phyloP scores from a whole-genome alignment of 352 stramenopile species.

The Pythium myriotylum region DNA sequence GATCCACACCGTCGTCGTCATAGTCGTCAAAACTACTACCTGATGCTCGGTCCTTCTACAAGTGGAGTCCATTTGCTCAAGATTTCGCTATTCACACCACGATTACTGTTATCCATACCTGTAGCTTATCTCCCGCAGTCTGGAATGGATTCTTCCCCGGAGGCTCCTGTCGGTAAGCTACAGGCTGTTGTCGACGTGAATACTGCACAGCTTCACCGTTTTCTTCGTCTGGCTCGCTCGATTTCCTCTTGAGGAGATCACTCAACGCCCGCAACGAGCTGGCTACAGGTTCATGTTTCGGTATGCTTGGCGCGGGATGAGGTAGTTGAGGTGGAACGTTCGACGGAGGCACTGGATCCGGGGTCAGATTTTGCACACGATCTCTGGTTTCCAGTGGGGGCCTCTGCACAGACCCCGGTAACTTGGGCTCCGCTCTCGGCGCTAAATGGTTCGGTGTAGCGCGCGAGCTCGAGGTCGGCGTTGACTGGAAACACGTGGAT shows the following conservation, averaged over 20 bases:
- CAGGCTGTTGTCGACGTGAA: constrained; percentile 5
- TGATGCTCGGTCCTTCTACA: constrained; percentile 23
- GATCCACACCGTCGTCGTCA: constrained; percentile 32
- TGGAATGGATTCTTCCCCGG: constrained; percentile 59
- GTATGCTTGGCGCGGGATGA: background rate
- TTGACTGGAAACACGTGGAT: background rate
- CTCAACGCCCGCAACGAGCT: constrained; percentile 20
- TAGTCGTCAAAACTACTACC: constrained; percentile 38
- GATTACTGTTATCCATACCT: background rate
- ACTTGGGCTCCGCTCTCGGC: no score
- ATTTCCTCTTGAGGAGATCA: constrained; percentile 25
- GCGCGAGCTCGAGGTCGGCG: background rate
- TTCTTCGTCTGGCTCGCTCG: constrained; percentile 10
- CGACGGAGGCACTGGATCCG: background rate
- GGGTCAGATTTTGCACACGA: background rate
- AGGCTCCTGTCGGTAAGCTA: background rate
- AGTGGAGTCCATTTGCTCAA: background rate
- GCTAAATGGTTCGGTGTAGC: no score
- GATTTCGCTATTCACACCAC: no score
- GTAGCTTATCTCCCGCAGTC: constrained; percentile 66
- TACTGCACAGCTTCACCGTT: constrained; percentile 15
- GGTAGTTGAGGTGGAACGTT: background rate
- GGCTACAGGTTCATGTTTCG: background rate
- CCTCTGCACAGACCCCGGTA: no score
- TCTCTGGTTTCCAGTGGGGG: no score